These are phyloP conservation scores for Dothideomycetes sp. DNA, from an alignment of 2,329 filamentous ascomycete genomes.

Conservation along the genomic window DNA sequence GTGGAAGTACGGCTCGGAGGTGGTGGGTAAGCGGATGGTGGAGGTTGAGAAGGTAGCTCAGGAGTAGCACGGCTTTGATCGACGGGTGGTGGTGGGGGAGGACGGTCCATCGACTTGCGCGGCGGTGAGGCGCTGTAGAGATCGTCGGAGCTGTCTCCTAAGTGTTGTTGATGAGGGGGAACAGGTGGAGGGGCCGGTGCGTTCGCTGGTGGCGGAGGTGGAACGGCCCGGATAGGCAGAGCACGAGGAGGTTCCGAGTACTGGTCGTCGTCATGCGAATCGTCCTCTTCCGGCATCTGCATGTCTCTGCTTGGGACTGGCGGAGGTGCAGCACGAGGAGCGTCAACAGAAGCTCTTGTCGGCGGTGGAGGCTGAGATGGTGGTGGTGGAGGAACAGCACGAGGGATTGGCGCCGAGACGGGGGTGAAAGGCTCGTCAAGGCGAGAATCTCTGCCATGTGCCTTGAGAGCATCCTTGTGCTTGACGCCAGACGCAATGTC, in stretches of 20 bases:
- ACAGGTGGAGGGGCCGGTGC: conserved; percentile 26
- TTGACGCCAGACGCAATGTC: conserved; percentile 92
- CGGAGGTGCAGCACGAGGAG: conserved; percentile 60
- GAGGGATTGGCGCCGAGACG: conserved; percentile 30
- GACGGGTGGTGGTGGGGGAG: conserved; percentile 22
- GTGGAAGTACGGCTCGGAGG: conserved; percentile 26
- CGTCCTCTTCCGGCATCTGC: conserved; percentile 7
- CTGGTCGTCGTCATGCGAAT: conserved; percentile 11
- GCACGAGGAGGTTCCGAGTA: conserved; percentile 12
- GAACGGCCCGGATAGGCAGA: conserved; percentile 14
- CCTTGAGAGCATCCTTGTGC: conserved; percentile 83
- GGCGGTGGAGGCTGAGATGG: conserved; percentile 43
- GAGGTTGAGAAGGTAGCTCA: conserved; percentile 28
- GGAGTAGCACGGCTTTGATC: conserved; percentile 24
- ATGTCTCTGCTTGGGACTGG: conserved; percentile 50
- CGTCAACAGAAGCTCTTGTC: conserved; percentile 57
- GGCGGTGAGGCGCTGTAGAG: conserved; percentile 37
- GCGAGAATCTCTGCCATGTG: conserved; percentile 65
- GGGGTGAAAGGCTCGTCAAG: conserved; percentile 48
- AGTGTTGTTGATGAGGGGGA: conserved; percentile 26
- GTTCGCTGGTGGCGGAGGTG: conserved; percentile 26
- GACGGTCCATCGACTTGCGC: conserved; percentile 25
- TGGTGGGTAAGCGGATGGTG: conserved; percentile 18
- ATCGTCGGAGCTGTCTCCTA: conserved; percentile 34
- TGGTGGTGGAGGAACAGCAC: conserved; percentile 47